phyloP scores from a whole-genome alignment of 768 basidiomycete genomes.

The Lactarius vividus region DNA sequence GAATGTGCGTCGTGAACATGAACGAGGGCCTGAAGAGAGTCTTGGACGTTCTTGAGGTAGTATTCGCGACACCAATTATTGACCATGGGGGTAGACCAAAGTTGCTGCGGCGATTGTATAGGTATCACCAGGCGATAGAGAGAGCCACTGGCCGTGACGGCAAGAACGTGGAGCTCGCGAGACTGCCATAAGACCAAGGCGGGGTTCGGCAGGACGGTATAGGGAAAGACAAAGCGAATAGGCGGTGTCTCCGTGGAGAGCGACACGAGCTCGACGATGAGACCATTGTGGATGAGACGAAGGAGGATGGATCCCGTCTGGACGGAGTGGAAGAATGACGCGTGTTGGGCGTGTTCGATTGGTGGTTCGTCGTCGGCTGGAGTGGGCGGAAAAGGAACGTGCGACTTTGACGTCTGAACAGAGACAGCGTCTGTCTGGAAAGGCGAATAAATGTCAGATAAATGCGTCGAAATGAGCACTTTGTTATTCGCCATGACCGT shows the following conservation, averaged over 20 bases:
- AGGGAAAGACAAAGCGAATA: conserved; percentile 77
- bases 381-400: conserved; percentile 47
- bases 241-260: conserved; percentile 62
- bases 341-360: conserved; percentile 70
- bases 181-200: conserved; percentile 52
- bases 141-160: conserved; percentile 63
- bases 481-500: neutral
- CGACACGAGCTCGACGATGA: conserved; percentile 76
- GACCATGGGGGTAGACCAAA: conserved; percentile 32
- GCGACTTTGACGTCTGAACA: conserved; percentile 58
- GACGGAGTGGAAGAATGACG: conserved; percentile 54
- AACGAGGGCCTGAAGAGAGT: conserved; percentile 39
- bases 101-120: conserved; percentile 35
- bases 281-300: conserved; percentile 70
- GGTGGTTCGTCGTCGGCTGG: conserved; percentile 44
- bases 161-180: conserved; percentile 65
- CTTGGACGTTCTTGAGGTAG: conserved; percentile 51
- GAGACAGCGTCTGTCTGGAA: conserved; percentile 49
- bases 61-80: conserved; percentile 66
- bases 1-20: conserved; percentile 66
- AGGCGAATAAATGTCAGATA: conserved; percentile 61
- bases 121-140: conserved; percentile 73
- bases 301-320: conserved; percentile 64
- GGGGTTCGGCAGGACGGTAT: conserved; percentile 61
- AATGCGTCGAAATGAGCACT: conserved; percentile 42